Evolutionary conservation across 2,329 filamentous ascomycete species (phyloP), one percentile per base, ranked within the genome.

Genomic region (Pseudocercospora fuligena): DNA sequence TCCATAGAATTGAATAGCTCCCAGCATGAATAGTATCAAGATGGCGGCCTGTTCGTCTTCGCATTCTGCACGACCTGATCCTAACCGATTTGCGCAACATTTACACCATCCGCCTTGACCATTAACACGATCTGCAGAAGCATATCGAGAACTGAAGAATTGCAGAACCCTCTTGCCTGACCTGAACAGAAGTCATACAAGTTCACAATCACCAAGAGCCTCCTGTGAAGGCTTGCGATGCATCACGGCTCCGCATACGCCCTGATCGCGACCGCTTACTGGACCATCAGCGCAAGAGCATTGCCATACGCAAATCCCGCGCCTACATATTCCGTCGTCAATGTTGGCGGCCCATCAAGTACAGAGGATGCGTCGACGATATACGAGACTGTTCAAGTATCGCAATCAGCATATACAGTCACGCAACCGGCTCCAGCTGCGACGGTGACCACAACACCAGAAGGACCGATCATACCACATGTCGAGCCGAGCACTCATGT

Each of bases 241-340:
- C 70, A 47, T 60, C 60, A 62, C 61, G 36, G 59, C 33, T 46
- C 23, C 16, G 56, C 61, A 19, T 67, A 65, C 21, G 60, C 54
- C 21, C 53, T 71, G 40, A 54, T 72, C 36, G 70, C 71, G 53
- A 68, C 70, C 23, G 66, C 69, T 65, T 74, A 65, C 64, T 63
- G 76, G 60, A 67, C 66, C 29, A 36, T 72, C 59, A 43, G 57
- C 65, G 70, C 71, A 64, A 65, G 69, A 63, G 75, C 75, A 54
- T 63, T 75, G 29, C 75, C 75, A 21, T 64, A 69, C 61, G 72
- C 75, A 40, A 59, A 67, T 31, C 66, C 68, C 5, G 66, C 65
- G 53, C 64, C 70, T 36, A 74, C 72, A 57, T 77, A 76, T 62
- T 71, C 72, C 25, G 74, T 77, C 23, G 75, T 77, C 57, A 69